Evolutionary conservation across 495 filamentous ascomycete species (phyloP).

Genomic region (Podospora tetraspora): DNA sequence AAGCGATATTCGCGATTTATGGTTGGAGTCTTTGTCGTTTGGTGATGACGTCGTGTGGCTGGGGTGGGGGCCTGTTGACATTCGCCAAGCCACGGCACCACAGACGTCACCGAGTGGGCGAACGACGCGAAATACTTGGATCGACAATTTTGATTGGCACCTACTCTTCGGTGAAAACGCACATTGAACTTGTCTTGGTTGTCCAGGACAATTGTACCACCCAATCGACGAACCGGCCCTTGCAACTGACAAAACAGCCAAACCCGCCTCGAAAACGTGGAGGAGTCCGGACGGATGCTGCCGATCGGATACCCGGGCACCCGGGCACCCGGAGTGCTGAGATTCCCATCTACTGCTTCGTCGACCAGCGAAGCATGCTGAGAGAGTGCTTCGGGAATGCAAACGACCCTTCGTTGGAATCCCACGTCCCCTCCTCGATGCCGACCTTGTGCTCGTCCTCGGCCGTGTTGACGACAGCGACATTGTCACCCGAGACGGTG

Average conservation of each 20-base stretch:
- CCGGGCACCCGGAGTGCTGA: background rate
- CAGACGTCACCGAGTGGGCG: background rate
- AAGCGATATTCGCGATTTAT: background rate
- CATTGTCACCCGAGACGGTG: constrained; percentile 52
- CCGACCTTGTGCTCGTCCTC: constrained; percentile 55
- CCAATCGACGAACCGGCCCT: background rate
- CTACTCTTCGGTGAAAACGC: background rate
- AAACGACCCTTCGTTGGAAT: constrained; percentile 48
- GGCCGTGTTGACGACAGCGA: constrained; percentile 52
- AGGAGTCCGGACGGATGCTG: background rate
- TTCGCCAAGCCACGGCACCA: background rate
- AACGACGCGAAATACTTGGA: background rate
- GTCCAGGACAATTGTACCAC: background rate
- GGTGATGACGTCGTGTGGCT: background rate
- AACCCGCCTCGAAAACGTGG: background rate
- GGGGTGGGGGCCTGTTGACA: background rate
- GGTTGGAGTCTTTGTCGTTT: background rate
- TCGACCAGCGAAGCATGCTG: constrained; percentile 57
- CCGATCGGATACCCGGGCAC: too few species aligned
- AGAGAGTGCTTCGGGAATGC: constrained; percentile 61
- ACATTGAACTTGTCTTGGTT: background rate
- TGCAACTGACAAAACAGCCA: background rate
- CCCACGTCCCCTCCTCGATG: constrained; percentile 56
- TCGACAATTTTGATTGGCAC: background rate
- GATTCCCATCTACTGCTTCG: background rate